Conservation (phyloP, 1,284 basidiomycete genomes). For the Ustilago shanxiensis region DNA sequence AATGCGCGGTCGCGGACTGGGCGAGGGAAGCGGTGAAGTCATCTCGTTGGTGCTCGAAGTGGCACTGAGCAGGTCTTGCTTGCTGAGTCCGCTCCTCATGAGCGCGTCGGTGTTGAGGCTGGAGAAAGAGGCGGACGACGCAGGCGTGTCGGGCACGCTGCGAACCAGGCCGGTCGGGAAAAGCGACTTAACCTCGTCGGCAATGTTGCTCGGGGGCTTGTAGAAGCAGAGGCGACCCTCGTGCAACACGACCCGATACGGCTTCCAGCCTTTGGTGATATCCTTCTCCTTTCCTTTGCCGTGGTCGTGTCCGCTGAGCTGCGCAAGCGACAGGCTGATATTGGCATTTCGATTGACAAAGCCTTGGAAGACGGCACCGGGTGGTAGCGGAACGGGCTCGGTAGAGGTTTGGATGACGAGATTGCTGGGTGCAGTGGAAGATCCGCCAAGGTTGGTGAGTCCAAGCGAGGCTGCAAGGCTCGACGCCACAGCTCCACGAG, state of each 20-base stretch:
- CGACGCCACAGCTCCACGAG: conserved; percentile 32
- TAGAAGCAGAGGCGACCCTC: conserved; percentile 65
- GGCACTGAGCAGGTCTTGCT: conserved; percentile 56
- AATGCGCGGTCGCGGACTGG: conserved; percentile 23
- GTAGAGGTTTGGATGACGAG: conserved; percentile 18
- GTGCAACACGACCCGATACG: conserved; percentile 64
- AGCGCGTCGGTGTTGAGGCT: conserved; percentile 50
- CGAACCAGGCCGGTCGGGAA: conserved; percentile 52
- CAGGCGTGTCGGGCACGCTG: conserved; percentile 20
- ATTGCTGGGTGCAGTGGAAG: conserved; percentile 6
- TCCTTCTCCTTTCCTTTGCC: conserved; percentile 60
- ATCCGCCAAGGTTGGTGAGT: conserved; percentile 26
- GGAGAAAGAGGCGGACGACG: conserved; percentile 15
- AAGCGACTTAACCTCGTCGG: conserved; percentile 63
- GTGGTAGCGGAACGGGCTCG: conserved; percentile 45
- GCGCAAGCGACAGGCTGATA: conserved; percentile 56
- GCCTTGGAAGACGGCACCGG: conserved; percentile 56
- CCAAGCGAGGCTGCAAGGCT: conserved; percentile 36
- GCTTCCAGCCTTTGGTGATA: conserved; percentile 67
- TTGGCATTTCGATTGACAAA: conserved; percentile 62
- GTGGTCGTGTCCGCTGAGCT: conserved; percentile 49
- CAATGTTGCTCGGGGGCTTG: conserved; percentile 62
- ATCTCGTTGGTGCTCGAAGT: conserved; percentile 50
- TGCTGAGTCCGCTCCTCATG: conserved; percentile 54
- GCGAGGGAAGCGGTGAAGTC: conserved; percentile 34